These are phyloP conservation scores for Wickerhamiella spandovensis DNA, from an alignment of 805 yeast species.

Conservation along the genomic window DNA sequence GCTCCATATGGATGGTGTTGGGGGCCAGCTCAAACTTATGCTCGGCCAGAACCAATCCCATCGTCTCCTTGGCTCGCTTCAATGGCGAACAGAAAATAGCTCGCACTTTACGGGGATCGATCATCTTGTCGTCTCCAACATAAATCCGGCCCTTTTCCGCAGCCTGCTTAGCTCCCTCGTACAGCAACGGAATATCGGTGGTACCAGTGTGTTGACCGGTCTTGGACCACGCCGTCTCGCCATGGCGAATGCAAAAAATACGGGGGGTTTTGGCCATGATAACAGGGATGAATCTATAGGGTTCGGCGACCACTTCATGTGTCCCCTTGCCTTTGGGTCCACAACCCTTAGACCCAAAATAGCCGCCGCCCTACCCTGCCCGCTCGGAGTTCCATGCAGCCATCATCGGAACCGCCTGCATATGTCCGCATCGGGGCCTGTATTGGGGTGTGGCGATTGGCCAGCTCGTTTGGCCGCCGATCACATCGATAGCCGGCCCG, in stretches of 20 bases:
- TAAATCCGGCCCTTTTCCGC: conserved; percentile 55
- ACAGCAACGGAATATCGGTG: conserved; percentile 71
- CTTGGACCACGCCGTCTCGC: conserved; percentile 91
- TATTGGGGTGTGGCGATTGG: too few species aligned
- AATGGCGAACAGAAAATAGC: conserved; percentile 72
- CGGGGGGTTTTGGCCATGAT: conserved; percentile 20
- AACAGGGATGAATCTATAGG: not conserved
- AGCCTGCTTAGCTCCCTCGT: conserved; percentile 67
- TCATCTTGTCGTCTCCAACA: conserved; percentile 44
- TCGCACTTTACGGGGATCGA: conserved; percentile 51
- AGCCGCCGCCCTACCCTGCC: too few species aligned
- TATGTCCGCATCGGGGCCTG: too few species aligned
- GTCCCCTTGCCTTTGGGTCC: too few species aligned
- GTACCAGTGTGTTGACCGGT: conserved; percentile 82
- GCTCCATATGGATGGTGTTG: conserved; percentile 21
- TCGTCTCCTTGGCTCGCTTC: conserved; percentile 62
- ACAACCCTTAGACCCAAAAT: too few species aligned
- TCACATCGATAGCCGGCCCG: too few species aligned
- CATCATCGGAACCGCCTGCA: too few species aligned
- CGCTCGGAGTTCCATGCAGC: too few species aligned
- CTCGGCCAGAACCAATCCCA: conserved; percentile 43
- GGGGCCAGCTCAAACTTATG: conserved; percentile 26
- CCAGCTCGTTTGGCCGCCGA: too few species aligned
- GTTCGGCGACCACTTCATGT: not conserved
- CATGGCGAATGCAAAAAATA: conserved; percentile 29